These are phyloP conservation scores for Arthrobotrys conoides DNA, from an alignment of 2,329 filamentous ascomycete species.

Conservation along the genomic window DNA sequence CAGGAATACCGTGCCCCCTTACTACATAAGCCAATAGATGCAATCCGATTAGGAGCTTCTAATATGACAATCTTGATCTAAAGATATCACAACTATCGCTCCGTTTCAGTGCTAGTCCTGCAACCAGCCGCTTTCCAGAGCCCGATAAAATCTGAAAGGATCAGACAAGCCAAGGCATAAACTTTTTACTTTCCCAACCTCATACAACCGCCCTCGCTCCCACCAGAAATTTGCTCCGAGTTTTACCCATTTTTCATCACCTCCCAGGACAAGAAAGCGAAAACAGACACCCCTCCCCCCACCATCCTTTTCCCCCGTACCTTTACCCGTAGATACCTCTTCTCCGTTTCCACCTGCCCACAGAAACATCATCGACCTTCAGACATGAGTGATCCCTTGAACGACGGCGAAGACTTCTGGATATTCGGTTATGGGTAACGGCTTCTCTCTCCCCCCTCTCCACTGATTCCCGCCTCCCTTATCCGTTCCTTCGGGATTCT, in stretches of 20 bases:
- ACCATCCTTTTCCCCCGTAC: slow-evolving; percentile 33
- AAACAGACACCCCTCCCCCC: slow-evolving; percentile 43
- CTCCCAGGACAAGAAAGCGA: slow-evolving; percentile 34
- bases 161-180: slow-evolving; percentile 59
- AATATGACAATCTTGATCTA: slow-evolving; percentile 30
- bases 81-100: slow-evolving; percentile 33
- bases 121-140: slow-evolving; percentile 50
- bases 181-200: slow-evolving; percentile 57
- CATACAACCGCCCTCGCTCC: slow-evolving; percentile 51
- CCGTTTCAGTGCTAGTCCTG: slow-evolving; percentile 55
- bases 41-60: slow-evolving; percentile 31
- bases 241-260: slow-evolving; percentile 54
- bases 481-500: slow-evolving; percentile 50
- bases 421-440: slow-evolving; percentile 93
- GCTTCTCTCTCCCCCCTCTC: slow-evolving; percentile 37
- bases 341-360: slow-evolving; percentile 43
- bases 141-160: slow-evolving; percentile 49
- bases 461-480: slow-evolving; percentile 43
- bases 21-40: slow-evolving; percentile 35
- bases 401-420: slow-evolving; percentile 81
- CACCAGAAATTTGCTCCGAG: slow-evolving; percentile 41
- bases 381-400: slow-evolving; percentile 62
- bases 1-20: background rate
- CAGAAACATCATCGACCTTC: slow-evolving; percentile 29
- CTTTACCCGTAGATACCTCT: slow-evolving; percentile 13